Conservation (phyloP, 163 green algal genomes). For the Coccomyxa subellipsoidea region DNA sequence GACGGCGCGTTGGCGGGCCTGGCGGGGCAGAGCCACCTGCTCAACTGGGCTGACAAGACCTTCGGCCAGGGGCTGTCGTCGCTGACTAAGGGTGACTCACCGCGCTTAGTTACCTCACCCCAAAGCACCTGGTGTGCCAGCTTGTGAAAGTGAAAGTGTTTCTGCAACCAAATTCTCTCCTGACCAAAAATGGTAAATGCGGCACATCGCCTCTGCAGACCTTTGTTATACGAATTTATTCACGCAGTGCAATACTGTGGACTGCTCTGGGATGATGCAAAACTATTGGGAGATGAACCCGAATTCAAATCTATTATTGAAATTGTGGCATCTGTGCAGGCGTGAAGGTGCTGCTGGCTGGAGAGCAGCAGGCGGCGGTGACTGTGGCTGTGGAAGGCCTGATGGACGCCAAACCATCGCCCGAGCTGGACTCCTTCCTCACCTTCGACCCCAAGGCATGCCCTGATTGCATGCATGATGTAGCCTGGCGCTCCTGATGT, state of each 20-base stretch:
- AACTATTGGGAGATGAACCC: too few species aligned
- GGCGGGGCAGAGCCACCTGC: slow-evolving; percentile 64
- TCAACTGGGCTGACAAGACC: slow-evolving; percentile 89
- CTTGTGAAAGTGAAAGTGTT: too few species aligned
- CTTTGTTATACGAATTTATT: too few species aligned
- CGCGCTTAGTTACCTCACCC: too few species aligned
- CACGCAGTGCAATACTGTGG: too few species aligned
- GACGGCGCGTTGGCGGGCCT: slow-evolving; percentile 14
- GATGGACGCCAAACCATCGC: slow-evolving; percentile 72
- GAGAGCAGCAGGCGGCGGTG: slow-evolving; percentile 75
- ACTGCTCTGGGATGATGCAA: too few species aligned
- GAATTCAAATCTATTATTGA: too few species aligned
- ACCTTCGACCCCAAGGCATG: slow-evolving; percentile 86
- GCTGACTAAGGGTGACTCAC: slow-evolving; percentile 76
- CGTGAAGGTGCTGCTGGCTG: slow-evolving; percentile 90
- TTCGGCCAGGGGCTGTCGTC: slow-evolving; percentile 77
- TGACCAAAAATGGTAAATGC: too few species aligned
- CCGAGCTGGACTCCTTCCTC: slow-evolving; percentile 69
- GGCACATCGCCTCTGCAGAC: too few species aligned
- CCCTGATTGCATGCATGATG: too few species aligned
- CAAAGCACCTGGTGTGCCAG: too few species aligned
- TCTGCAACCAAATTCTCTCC: too few species aligned
- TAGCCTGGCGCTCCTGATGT: slow-evolving; percentile 2
- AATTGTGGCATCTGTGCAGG: slow-evolving; percentile 33
- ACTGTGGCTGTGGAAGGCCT: slow-evolving; percentile 84